Base-by-base conservation (phyloP, 176 grass and related monocot genomes). In the barley (Hordeum vulgare) region DNA sequence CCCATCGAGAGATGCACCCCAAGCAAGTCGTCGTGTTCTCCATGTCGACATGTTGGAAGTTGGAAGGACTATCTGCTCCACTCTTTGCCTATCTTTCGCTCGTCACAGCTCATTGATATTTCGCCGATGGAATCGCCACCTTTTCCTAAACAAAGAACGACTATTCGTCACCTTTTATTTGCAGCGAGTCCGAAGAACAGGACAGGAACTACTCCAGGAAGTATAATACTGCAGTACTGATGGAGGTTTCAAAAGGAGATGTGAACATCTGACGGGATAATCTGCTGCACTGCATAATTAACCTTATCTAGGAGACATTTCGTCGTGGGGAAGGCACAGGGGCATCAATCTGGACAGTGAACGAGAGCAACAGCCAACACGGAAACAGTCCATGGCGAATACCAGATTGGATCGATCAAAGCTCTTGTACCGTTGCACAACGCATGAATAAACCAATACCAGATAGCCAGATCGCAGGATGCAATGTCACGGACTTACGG, bases 31-130 rank as follows among this genome's bases (percentile, higher is more conserved):
- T 34, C 26, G 0, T 71, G n/a, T 26, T 23, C 28, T 20, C 75
- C 47, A 85, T 70, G 87, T 89, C 87, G 87, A 85, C 82, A 81
- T 41, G 87, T 12, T 51, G 65, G 42, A 44, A 26, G 87, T 12
- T 51, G 65, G 42, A 44, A 26, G 47, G 6, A 21, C 29, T 7
- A 21, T 12, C 18, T 11, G 71, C 17, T 42, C 74, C 13, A 2
- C 75, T 34, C 26, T 34, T n/a, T 33, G 24, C 17, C 61, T 8
- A 27, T 21, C 44, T 60, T 9, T 20, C 13, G 1, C n/a, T 25
- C 29, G 21, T 34, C 18, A 49, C 27, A 45, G 42, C 31, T 57
- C 44, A 25, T 68, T 7, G 2, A 56, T 21, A 56, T 56, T 3
- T 56, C 53, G 53, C 2, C 18, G 20, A 21, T 56, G 53, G 53